Evolutionary conservation across 257 asterid species (phyloP), one percentile per base, ranked within the genome.

Genomic region (Solanum bukasovii): DNA sequence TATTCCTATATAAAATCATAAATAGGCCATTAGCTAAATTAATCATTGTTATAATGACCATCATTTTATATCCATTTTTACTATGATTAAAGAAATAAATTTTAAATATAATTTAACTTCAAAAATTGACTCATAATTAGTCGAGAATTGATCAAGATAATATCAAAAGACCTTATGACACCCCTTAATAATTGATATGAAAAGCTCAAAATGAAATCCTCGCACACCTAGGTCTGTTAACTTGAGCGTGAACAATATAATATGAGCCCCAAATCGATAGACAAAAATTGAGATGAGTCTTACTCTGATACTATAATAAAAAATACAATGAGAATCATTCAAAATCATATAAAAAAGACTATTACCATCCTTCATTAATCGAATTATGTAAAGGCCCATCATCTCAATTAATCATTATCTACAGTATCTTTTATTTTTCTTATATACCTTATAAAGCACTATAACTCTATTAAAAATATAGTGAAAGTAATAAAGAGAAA

Each of bases 151-250:
- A n/a, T 5, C 33, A n/a, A 63, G 70, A 9, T 63, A 23, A 7
- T 59, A 21, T 3, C 29, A 61, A 8, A 63, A 63, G 16, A n/a
- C 2, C 7, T 63, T 63, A 10, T 63, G 29, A 9, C 12, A 9
- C 12, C 27, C 67, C 27, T 59, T 59, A 59, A 8, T 63, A 63
- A 21, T 23, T 63, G 71, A 63, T 63, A 2, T 10, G 14, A 2
- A 63, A 63, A 63, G 13, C 31, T 63, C 7, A 23, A 63, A 63
- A 23, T 4, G 33, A 65, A n/a, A 61, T 4, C 7, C 16, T 65
- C 16, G 16, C 7, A n/a, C 0, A 2, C 14, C 4, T 63, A 23
- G 31, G 2, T 0, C 2, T 63, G 16, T n/a, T 9, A 10, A 9
- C 71, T 63, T 65, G 8, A 10, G 16, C 2, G 1, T 5, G 33